Evolutionary conservation across 495 filamentous ascomycete genomes (phyloP).

Genomic region (Paragyromitra xinjiangensis): DNA sequence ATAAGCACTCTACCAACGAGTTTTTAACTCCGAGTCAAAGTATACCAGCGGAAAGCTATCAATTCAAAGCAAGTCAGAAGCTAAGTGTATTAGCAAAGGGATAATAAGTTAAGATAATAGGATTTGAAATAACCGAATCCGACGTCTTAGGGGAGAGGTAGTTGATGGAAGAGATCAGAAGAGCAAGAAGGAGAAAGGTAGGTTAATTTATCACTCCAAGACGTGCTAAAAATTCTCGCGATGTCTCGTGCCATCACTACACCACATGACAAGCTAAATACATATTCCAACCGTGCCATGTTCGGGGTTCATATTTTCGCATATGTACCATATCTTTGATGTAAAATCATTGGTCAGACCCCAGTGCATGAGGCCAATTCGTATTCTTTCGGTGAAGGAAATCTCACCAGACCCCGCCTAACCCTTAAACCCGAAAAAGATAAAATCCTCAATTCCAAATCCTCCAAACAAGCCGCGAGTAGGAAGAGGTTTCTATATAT

Average conservation of each 20-base stretch:
- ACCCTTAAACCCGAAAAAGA: too few relatives aligned
- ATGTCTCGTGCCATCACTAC: not conserved
- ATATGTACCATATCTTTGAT: not conserved
- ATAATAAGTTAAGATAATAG: not conserved
- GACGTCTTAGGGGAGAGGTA: not conserved
- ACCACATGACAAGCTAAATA: not conserved
- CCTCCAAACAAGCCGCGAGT: too few relatives aligned
- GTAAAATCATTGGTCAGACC: not conserved
- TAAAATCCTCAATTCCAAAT: too few relatives aligned
- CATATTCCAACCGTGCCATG: not conserved
- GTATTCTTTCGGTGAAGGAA: too few relatives aligned
- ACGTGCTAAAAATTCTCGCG: constrained; percentile 26
- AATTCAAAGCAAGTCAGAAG: not conserved
- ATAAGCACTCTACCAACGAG: not conserved
- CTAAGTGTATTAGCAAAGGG: not conserved
- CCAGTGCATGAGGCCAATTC: too few relatives aligned
- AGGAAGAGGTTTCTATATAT: too few relatives aligned
- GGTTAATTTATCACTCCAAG: not conserved
- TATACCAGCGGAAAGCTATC: not conserved
- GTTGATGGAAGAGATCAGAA: not conserved
- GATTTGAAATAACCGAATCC: not conserved
- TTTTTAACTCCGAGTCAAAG: not conserved
- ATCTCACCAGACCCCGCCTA: too few relatives aligned
- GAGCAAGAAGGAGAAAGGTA: not conserved
- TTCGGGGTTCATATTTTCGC: not conserved